Conservation (phyloP, 352 stramenopile species). For the Phytophthora pseudosyringae region DNA sequence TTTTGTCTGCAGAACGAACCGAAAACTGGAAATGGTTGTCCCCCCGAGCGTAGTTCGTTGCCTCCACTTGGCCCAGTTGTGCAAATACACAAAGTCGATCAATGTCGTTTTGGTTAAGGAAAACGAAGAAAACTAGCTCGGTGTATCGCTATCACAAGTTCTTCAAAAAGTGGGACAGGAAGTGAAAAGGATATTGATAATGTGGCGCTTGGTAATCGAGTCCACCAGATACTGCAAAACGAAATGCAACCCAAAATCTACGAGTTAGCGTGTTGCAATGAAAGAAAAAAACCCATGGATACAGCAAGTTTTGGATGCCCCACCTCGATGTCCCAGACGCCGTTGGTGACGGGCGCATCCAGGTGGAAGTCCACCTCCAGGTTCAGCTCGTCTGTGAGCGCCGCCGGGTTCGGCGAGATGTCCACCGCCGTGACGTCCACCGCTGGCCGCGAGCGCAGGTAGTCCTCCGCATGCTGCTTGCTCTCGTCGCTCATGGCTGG, state of each 20-base stretch:
- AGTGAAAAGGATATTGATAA: constrained; percentile 85
- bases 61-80: constrained; percentile 79
- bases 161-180: background rate
- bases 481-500: constrained; percentile 77
- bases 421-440: constrained; percentile 82
- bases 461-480: constrained; percentile 58
- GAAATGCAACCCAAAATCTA: background rate
- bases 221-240: constrained; percentile 80
- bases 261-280: background rate
- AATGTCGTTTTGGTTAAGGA: constrained; percentile 44
- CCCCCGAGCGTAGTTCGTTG: constrained; percentile 63
- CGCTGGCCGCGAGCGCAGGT: constrained; percentile 49
- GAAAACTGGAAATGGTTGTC: constrained; percentile 90
- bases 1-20: constrained; percentile 43
- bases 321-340: constrained; percentile 84
- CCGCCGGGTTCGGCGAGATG: constrained; percentile 83
- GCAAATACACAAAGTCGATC: constrained; percentile 18
- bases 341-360: constrained; percentile 62
- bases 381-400: constrained; percentile 77
- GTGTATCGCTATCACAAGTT: constrained; percentile 6
- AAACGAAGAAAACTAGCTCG: background rate
- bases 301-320: constrained; percentile 2
- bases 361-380: constrained; percentile 85
- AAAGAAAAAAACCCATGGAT: background rate
- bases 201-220: constrained; percentile 82